Conservation (phyloP, 495 filamentous ascomycete species). For the Lophium mytilinum region DNA sequence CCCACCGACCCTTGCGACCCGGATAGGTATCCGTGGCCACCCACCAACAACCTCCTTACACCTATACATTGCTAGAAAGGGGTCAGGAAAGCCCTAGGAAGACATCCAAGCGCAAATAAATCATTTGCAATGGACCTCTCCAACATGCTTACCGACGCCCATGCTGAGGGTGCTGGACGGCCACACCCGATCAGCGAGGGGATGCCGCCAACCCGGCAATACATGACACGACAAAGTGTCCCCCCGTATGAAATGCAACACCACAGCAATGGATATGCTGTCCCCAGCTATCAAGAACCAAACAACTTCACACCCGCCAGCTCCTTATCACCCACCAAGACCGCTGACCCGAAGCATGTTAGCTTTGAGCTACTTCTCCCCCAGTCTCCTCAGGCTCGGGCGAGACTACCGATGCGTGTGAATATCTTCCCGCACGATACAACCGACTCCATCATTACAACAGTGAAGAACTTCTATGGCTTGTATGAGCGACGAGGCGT, state of each 20-base stretch:
- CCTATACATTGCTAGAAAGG: conserved; percentile 1
- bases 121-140: conserved; percentile 37
- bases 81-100: background rate
- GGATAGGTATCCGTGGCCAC: conserved; percentile 20
- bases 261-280: background rate
- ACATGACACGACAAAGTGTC: conserved; percentile 26
- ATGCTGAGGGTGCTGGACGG: conserved; percentile 15
- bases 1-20: conserved; percentile 23
- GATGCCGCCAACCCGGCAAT: conserved; percentile 30
- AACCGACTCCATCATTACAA: conserved; percentile 91
- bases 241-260: conserved; percentile 7
- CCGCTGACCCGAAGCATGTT: conserved; percentile 26
- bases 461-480: conserved; percentile 96
- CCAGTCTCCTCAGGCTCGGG: conserved; percentile 61
- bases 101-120: background rate
- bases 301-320: conserved; percentile 18
- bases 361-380: conserved; percentile 73
- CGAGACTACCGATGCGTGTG: conserved; percentile 81
- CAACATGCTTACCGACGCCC: conserved; percentile 34
- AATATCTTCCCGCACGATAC: conserved; percentile 88
- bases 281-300: background rate
- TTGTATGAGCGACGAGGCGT: conserved; percentile 75
- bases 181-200: background rate
- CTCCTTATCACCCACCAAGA: conserved; percentile 12
- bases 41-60: background rate